These are phyloP conservation scores for Leccinum subrobustum DNA, from an alignment of 1,284 basidiomycete species.

Conservation along the genomic window DNA sequence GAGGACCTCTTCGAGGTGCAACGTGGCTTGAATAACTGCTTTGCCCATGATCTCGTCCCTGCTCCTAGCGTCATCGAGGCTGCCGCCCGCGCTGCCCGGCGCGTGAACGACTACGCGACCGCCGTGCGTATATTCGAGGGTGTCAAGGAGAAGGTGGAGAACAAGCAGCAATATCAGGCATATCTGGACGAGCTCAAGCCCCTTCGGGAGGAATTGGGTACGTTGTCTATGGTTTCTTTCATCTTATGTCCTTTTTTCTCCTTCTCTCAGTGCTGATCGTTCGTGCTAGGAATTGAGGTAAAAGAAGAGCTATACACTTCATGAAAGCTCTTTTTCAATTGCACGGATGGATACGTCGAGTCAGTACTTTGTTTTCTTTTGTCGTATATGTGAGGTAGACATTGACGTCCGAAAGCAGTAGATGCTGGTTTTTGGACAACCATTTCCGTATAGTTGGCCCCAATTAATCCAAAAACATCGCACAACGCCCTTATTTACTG, in stretches of 20 bases:
- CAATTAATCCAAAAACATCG: conserved; percentile 22
- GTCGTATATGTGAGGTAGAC: not conserved
- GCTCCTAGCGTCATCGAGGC: conserved; percentile 97
- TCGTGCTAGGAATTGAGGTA: conserved; percentile 37
- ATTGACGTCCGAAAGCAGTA: conserved; percentile 24
- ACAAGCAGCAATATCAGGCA: conserved; percentile 87
- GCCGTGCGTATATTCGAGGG: conserved; percentile 96
- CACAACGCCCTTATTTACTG: not conserved
- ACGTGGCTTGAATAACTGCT: conserved; percentile 98
- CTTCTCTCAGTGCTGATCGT: conserved; percentile 1
- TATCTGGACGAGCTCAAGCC: conserved; percentile 88
- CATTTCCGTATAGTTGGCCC: conserved; percentile 20
- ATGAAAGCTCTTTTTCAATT: conserved; percentile 15
- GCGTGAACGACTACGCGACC: conserved; percentile 96
- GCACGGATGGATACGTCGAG: conserved; percentile 16
- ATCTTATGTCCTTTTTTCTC: not conserved
- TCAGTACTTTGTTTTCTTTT: conserved; percentile 12
- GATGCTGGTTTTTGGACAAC: conserved; percentile 23
- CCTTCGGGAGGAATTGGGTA: conserved; percentile 87
- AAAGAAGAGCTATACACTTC: conserved; percentile 46
- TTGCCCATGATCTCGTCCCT: conserved; percentile 97
- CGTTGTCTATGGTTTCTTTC: conserved; percentile 33
- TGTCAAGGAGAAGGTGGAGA: conserved; percentile 92
- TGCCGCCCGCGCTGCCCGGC: conserved; percentile 87
- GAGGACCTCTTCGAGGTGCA: conserved; percentile 97